A percentile compares a stretch with the other conserved stretches of the same genome.
Conservation (phyloP, 257 asterid genomes). For the Rubia yunnanensis region DNA sequence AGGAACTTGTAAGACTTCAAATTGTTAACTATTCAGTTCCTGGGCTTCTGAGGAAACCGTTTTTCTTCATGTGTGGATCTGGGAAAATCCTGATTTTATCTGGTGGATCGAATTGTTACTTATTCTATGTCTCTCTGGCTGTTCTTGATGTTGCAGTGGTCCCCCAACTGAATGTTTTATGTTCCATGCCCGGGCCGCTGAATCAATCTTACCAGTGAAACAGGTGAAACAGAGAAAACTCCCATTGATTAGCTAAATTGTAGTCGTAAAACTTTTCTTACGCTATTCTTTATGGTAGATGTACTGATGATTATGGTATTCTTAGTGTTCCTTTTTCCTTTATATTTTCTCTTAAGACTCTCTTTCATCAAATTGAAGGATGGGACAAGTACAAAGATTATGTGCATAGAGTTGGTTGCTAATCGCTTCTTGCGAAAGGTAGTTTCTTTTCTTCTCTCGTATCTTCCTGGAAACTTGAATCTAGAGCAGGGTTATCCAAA, state of each 20-base stretch:
- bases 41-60: background rate
- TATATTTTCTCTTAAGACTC: slow-evolving; percentile 6
- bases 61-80: background rate
- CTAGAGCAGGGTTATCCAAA: background rate
- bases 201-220: slow-evolving; percentile 52
- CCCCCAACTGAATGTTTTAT: slow-evolving; percentile 95
- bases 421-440: slow-evolving; percentile 97
- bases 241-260: background rate
- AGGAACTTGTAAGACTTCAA: slow-evolving; percentile 58
- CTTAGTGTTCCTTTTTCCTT: background rate
- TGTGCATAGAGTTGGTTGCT: slow-evolving; percentile 95
- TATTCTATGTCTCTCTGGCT: slow-evolving; percentile 4
- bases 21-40: background rate
- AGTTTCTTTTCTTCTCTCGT: slow-evolving; percentile 18
- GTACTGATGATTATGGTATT: background rate
- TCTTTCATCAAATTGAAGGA: slow-evolving; percentile 29
- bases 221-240: slow-evolving; percentile 36
- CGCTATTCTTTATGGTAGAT: background rate
- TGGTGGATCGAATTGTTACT: background rate
- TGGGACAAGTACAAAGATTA: slow-evolving; percentile 39
- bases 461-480: slow-evolving; percentile 6
- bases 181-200: slow-evolving; percentile 84
- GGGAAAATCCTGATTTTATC: background rate
- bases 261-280: background rate
- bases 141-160: slow-evolving; percentile 50